Conservation (phyloP, 2,329 filamentous ascomycete species). For the Cytospora mali region DNA sequence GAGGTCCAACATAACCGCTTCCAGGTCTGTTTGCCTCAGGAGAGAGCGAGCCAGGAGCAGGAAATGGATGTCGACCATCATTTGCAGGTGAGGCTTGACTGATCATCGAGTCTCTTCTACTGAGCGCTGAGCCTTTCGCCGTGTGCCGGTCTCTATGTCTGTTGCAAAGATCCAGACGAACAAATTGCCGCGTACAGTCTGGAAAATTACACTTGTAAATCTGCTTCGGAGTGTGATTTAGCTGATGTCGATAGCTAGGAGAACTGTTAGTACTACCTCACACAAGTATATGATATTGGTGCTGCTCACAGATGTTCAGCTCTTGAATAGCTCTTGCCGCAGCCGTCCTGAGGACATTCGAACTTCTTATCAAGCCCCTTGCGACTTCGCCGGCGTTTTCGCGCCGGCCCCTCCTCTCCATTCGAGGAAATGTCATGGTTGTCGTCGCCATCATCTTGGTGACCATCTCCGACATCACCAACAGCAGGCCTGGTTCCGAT, state of each 20-base stretch:
- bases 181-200: conserved; percentile 87
- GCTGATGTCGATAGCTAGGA: conserved; percentile 77
- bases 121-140: conserved; percentile 75
- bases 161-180: conserved; percentile 89
- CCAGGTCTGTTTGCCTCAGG: conserved; percentile 51
- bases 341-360: conserved; percentile 81
- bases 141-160: conserved; percentile 81
- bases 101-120: conserved; percentile 71
- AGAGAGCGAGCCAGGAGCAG: conserved; percentile 47
- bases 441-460: conserved; percentile 41
- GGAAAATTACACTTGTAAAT: conserved; percentile 94
- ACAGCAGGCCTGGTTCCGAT: conserved; percentile 44
- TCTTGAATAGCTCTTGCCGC: conserved; percentile 93
- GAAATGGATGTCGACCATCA: conserved; percentile 45
- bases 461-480: conserved; percentile 44
- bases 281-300: neutral
- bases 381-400: conserved; percentile 70
- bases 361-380: conserved; percentile 82
- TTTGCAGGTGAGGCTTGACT: conserved; percentile 50
- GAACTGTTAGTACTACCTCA: conserved; percentile 32
- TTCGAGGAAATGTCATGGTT: conserved; percentile 54
- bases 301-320: conserved; percentile 84
- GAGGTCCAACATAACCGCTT: conserved; percentile 45
- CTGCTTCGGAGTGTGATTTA: conserved; percentile 95
- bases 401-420: conserved; percentile 52